Percentiles rank a stretch among this genome's conserved stretches.
These are phyloP conservation scores for Sporothrix mexicana DNA, from an alignment of 2,329 filamentous ascomycete species.

Conservation along the genomic window DNA sequence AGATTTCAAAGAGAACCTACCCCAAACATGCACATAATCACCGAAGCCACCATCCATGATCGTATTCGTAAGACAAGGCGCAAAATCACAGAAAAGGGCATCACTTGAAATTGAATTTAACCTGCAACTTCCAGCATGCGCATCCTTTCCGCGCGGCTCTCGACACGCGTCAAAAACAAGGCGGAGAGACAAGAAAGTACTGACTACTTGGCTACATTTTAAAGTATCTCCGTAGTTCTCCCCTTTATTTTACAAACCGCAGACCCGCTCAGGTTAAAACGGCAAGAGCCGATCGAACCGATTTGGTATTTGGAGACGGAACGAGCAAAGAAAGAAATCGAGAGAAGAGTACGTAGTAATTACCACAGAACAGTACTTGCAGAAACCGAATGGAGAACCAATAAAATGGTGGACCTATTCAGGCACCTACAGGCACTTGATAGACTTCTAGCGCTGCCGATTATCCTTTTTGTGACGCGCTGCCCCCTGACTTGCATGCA, in stretches of 20 bases:
- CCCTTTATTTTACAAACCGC: neutral
- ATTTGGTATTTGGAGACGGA: slow-evolving; percentile 8
- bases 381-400: neutral
- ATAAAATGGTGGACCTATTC: neutral
- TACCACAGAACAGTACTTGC: neutral
- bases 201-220: neutral
- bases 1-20: no score
- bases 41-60: neutral
- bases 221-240: neutral
- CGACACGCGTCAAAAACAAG: slow-evolving; percentile 7
- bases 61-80: slow-evolving; percentile 5
- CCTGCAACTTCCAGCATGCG: neutral
- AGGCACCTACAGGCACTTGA: slow-evolving; percentile 1
- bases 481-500: neutral
- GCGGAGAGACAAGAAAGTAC: neutral
- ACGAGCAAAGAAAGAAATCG: neutral
- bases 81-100: neutral
- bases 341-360: neutral
- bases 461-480: slow-evolving; percentile 20
- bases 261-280: slow-evolving; percentile 18
- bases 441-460: slow-evolving; percentile 10
- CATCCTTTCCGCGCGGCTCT: slow-evolving; percentile 10
- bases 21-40: neutral
- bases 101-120: neutral
- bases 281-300: slow-evolving; percentile 24